A percentile compares a stretch with the other conserved stretches of the same genome.
Conservation (phyloP, 257 asterid genomes). For the Perilla frutescens region DNA sequence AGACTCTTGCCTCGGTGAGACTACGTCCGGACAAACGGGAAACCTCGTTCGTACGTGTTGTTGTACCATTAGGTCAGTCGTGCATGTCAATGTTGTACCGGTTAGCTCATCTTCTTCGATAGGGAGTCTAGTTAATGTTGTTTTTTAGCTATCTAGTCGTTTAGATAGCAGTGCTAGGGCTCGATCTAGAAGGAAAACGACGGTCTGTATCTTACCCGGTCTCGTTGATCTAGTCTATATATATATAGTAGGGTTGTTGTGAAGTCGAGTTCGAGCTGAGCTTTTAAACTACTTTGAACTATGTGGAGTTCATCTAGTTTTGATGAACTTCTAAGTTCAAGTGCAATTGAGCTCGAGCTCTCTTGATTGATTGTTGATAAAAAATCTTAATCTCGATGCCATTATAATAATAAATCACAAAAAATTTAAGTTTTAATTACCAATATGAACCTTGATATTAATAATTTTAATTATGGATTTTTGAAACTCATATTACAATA, state of each 20-base stretch:
- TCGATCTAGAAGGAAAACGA: neutral
- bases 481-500: too few relatives aligned
- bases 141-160: neutral
- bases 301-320: neutral
- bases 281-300: neutral
- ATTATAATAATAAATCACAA: too few relatives aligned
- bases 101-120: conserved; percentile 6
- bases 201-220: neutral
- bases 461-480: too few relatives aligned
- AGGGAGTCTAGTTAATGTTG: neutral
- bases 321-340: neutral
- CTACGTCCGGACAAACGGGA: neutral
- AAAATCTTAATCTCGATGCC: too few relatives aligned
- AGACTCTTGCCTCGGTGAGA: neutral
- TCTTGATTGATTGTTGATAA: neutral
- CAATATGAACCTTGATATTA: too few relatives aligned
- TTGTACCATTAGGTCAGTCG: conserved; percentile 32
- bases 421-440: too few relatives aligned
- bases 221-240: neutral
- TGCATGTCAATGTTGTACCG: conserved; percentile 12
- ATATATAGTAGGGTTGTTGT: neutral
- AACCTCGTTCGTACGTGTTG: conserved; percentile 27
- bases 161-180: neutral
- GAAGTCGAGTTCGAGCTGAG: neutral
- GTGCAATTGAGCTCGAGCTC: neutral